Evolutionary conservation across 2,329 filamentous ascomycete species (phyloP).

Genomic region (Phaeophleospora eucalypticola): DNA sequence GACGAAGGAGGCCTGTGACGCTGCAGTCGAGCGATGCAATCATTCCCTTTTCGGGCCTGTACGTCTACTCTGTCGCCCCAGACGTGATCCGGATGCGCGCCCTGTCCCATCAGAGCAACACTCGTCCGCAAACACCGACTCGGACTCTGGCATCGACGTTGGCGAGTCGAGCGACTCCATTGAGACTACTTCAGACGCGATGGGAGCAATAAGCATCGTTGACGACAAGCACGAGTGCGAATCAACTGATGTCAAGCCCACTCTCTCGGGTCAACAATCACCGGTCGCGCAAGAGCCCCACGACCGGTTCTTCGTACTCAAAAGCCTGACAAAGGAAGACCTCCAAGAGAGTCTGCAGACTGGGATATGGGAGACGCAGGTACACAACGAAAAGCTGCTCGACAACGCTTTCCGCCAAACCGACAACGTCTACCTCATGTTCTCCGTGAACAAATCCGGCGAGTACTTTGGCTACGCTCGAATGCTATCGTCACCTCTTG

Average conservation of each 20-base stretch:
- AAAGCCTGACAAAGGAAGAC: conserved; percentile 87
- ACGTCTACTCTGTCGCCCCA: conserved; percentile 78
- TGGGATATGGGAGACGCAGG: conserved; percentile 88
- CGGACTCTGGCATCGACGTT: conserved; percentile 1
- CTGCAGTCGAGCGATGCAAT: conserved; percentile 78
- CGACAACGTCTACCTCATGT: conserved; percentile 84
- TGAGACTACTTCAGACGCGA: background rate
- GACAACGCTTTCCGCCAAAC: conserved; percentile 77
- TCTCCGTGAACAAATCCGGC: conserved; percentile 94
- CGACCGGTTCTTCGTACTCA: conserved; percentile 82
- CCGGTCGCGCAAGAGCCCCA: too few species aligned
- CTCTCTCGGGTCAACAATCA: background rate
- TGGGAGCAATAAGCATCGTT: background rate
- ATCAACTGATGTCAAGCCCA: background rate
- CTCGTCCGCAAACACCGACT: background rate
- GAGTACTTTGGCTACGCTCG: conserved; percentile 94
- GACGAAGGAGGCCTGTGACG: conserved; percentile 67
- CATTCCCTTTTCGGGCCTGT: conserved; percentile 85
- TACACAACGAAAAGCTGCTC: conserved; percentile 77
- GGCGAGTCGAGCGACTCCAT: background rate
- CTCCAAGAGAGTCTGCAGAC: conserved; percentile 78
- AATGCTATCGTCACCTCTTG: conserved; percentile 82
- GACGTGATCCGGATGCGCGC: conserved; percentile 46
- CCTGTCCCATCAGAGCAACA: background rate
- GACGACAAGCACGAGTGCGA: too few species aligned